phyloP scores from a whole-genome alignment of 2,329 filamentous ascomycete species.

The Trichoderma pleuroti region DNA sequence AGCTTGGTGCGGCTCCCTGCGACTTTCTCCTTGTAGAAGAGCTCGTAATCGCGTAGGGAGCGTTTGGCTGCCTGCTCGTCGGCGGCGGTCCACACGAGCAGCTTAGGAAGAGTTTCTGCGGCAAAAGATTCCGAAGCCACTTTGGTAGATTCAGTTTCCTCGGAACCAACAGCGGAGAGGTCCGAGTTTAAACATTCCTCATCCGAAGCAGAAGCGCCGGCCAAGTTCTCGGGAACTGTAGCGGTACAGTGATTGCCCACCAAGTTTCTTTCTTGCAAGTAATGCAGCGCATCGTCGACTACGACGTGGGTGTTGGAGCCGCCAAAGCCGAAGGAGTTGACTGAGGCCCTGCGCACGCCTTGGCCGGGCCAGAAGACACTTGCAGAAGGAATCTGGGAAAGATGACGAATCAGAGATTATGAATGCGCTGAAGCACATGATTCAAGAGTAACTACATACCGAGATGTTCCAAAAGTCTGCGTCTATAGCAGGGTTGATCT shows the following conservation, averaged over 20 bases:
- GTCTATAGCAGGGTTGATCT: constrained; percentile 15
- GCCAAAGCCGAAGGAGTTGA: constrained; percentile 49
- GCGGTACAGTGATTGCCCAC: neutral
- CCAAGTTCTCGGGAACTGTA: too few species aligned
- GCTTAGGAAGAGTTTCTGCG: neutral
- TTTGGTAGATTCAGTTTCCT: neutral
- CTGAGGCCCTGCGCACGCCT: constrained; percentile 39
- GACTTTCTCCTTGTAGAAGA: neutral
- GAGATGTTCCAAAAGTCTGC: constrained; percentile 18
- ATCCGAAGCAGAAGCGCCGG: too few species aligned
- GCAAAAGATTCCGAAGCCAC: neutral
- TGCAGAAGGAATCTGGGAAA: constrained; percentile 26
- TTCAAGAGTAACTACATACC: neutral
- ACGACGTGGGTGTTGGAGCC: constrained; percentile 46
- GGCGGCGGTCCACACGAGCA: neutral
- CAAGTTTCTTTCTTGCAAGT: neutral
- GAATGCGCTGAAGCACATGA: neutral
- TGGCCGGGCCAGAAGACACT: constrained; percentile 34
- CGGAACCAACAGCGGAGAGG: neutral
- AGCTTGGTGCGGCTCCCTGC: neutral
- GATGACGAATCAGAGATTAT: neutral
- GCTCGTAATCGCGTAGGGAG: neutral
- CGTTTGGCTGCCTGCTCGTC: neutral
- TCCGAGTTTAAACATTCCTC: neutral
- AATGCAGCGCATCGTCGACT: constrained; percentile 30